Evolutionary conservation across 106 monocot genomes (phyloP), one percentile per base, ranked within the genome.

Genomic region (Dendrobium catenatum): DNA sequence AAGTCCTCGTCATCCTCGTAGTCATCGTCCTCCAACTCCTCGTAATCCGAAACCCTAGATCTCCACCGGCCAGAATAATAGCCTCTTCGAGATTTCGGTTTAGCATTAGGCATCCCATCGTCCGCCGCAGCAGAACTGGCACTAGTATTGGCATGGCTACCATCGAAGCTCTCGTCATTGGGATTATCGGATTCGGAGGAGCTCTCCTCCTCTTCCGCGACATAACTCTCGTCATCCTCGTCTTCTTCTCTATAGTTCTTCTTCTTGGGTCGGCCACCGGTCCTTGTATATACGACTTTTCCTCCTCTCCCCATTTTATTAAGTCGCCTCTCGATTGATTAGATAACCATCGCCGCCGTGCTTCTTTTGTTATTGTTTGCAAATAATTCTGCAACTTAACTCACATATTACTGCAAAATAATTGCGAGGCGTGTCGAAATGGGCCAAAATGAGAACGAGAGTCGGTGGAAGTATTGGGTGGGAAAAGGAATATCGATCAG

Each of bases 1-100:
- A 90, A 93, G 74, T 93, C 90, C 75, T 83, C 90, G 29, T 93
- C 93, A 42, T 89, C 90, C 9, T 82, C 85, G 0, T 82, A 79
- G 13, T 93, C 88, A 18, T 76, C 85, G 5, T 85, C 90, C 55
- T 85, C 89, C 49, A 68, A 54, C 46, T 6, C 47, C 47, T 77
- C 89, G 55, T 51, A 82, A 78, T 89, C 86, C 41, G 84, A 86
- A 76, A 72, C 68, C 77, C 84, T 85, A 48, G 81, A 70, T 78
- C 85, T 83, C 59, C 55, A 54, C 68, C 76, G 18, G 49, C 37
- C 55, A 72, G 44, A 24, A 54, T 29, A 41, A 44, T 33, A 55
- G 20, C 26, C 43, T 4, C 54, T 77, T 58, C 67, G 31, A 7
- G 41, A 77, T 68, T 73, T 79, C 76, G 66, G 49, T 61, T 68